Percentiles rank a stretch among this genome's conserved stretches.
Conservation (phyloP, 1,139 yeast genomes). For the Kluyveromyces sp. region DNA sequence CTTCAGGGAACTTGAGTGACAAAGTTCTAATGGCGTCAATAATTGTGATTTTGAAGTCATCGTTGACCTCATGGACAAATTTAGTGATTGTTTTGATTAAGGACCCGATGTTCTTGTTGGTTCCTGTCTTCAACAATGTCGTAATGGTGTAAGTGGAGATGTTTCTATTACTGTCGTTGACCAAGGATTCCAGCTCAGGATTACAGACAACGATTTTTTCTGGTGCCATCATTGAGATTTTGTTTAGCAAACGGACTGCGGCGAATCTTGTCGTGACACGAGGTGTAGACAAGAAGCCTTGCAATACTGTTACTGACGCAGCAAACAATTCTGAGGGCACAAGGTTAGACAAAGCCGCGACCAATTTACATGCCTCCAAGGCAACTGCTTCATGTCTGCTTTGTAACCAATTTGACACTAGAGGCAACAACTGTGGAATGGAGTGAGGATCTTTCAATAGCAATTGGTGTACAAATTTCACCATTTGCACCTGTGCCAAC, state of each 20-base stretch:
- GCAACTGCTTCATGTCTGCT: slow-evolving; percentile 88
- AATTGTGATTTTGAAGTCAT: slow-evolving; percentile 89
- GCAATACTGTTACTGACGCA: slow-evolving; percentile 63
- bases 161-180: slow-evolving; percentile 82
- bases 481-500: slow-evolving; percentile 75
- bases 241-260: slow-evolving; percentile 83
- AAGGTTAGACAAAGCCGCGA: slow-evolving; percentile 50
- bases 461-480: slow-evolving; percentile 71
- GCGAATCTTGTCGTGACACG: slow-evolving; percentile 87
- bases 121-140: slow-evolving; percentile 90
- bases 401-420: slow-evolving; percentile 63
- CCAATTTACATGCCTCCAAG: slow-evolving; percentile 85
- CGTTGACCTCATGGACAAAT: slow-evolving; percentile 89
- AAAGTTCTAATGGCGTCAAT: slow-evolving; percentile 90
- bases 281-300: slow-evolving; percentile 76
- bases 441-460: slow-evolving; percentile 35
- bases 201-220: slow-evolving; percentile 68
- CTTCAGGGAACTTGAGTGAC: slow-evolving; percentile 88
- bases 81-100: slow-evolving; percentile 81
- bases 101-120: slow-evolving; percentile 83
- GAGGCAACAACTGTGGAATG: slow-evolving; percentile 45
- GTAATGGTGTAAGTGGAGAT: slow-evolving; percentile 99
- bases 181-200: slow-evolving; percentile 75
- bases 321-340: slow-evolving; percentile 59
- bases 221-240: slow-evolving; percentile 75